These are phyloP conservation scores for Zygoascus meyerae DNA, from an alignment of 1,139 yeast species.

Conservation along the genomic window DNA sequence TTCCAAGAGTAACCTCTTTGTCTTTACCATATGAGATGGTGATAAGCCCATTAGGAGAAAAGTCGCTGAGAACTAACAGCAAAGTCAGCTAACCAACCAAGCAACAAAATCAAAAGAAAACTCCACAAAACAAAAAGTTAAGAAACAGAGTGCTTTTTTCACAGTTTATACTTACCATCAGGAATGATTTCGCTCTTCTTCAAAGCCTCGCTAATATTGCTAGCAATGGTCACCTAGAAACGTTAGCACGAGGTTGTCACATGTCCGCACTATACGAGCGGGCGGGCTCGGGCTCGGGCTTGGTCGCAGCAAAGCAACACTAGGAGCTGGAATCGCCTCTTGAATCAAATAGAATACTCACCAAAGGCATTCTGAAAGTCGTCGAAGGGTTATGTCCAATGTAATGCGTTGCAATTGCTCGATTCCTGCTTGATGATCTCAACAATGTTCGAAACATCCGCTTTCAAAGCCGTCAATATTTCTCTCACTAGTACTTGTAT, in stretches of 20 bases:
- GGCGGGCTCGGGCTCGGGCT: not conserved
- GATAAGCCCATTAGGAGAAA: constrained; percentile 33
- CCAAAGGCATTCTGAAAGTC: constrained; percentile 22
- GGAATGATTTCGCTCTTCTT: constrained; percentile 57
- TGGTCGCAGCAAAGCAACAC: not conserved
- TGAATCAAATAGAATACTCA: constrained; percentile 2
- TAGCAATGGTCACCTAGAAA: constrained; percentile 49
- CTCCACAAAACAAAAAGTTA: not conserved
- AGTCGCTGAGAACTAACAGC: constrained; percentile 28
- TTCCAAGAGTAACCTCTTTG: constrained; percentile 73
- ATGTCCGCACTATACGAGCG: not conserved
- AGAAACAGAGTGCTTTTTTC: too few relatives aligned
- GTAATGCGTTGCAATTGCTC: too few relatives aligned
- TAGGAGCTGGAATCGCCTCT: not conserved
- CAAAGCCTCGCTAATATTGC: constrained; percentile 57
- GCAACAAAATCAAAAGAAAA: not conserved
- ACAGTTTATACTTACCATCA: constrained; percentile 45
- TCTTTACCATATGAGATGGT: constrained; percentile 47
- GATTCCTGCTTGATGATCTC: not conserved
- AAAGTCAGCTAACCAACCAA: not conserved
- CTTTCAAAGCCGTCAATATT: too few relatives aligned
- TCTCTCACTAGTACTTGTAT: too few relatives aligned
- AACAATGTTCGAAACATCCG: constrained; percentile 7
- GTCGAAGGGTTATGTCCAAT: too few relatives aligned
- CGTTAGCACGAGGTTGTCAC: not conserved